phyloP scores from a whole-genome alignment of 1,139 yeast species.

The Pichia sp. region DNA sequence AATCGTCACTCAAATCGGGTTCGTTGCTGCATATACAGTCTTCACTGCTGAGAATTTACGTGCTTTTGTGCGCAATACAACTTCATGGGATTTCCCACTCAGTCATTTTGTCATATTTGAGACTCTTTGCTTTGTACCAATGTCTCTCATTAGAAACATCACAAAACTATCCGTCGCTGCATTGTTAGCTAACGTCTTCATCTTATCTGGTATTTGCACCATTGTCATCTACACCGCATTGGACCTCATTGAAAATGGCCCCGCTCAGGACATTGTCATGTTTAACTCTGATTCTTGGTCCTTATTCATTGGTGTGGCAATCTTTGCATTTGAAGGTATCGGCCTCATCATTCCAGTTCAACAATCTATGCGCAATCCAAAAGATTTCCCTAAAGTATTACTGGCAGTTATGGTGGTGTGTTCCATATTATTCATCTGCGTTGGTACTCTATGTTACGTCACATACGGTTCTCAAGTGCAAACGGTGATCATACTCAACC shows the following conservation, averaged over 20 bases:
- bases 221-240: slow-evolving; percentile 50
- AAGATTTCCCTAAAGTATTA: slow-evolving; percentile 60
- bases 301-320: slow-evolving; percentile 72
- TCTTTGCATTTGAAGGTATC: slow-evolving; percentile 76
- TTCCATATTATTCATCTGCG: slow-evolving; percentile 49
- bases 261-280: slow-evolving; percentile 34
- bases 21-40: slow-evolving; percentile 68
- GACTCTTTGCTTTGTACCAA: slow-evolving; percentile 53
- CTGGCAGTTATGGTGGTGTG: slow-evolving; percentile 52
- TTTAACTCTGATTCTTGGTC: slow-evolving; percentile 64
- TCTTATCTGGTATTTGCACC: slow-evolving; percentile 55
- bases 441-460: slow-evolving; percentile 63
- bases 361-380: slow-evolving; percentile 67
- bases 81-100: slow-evolving; percentile 31
- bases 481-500: slow-evolving; percentile 61
- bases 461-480: slow-evolving; percentile 63
- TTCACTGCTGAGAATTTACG: slow-evolving; percentile 64
- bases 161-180: slow-evolving; percentile 65
- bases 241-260: slow-evolving; percentile 41
- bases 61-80: slow-evolving; percentile 48
- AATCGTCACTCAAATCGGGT: slow-evolving; percentile 65
- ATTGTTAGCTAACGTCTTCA: slow-evolving; percentile 58
- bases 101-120: slow-evolving; percentile 45
- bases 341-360: slow-evolving; percentile 74
- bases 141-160: slow-evolving; percentile 64